Evolutionary conservation across 75 land plant genomes (phyloP), one percentile per base, ranked within the genome.

Genomic region (Chamaecyparis obtusa): DNA sequence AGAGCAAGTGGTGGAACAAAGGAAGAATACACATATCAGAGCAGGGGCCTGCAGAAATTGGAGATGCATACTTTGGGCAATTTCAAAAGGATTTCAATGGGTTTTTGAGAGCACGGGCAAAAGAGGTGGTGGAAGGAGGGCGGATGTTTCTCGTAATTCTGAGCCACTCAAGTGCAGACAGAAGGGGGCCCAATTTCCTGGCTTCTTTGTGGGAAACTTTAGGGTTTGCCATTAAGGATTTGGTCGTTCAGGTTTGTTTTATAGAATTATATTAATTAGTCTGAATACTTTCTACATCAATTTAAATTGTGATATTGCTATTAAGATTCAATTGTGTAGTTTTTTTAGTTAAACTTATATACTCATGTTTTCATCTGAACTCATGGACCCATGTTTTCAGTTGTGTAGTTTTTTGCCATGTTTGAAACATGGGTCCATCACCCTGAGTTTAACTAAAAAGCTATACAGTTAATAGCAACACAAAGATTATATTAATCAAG

Each of bases 111-210:
- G 75, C 92, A 87, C 71, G 95, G 56, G 90, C 92, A 9, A 55
- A 90, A n/a, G 95, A 93, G 67, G 4, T 93, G 17, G 78, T 88
- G 39, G 36, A 33, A 0, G 93, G 92, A 60, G 94, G 92, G 2
- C 43, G 88, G 33, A 92, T 94, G 92, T 88, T 92, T 77, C 78
- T 92, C 39, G 85, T 91, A 24, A 35, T 91, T 0, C 14, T 77
- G 14, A 92, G 95, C 21, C 89, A 94, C 79, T 85, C n/a, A 33
- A 82, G 86, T 67, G 86, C 56, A 14, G 85, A 86, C 64, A 86
- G 49, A n/a, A 48, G n/a, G 0, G 2, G 2, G 21, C 84, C 30
- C 33, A 13, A 33, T 21, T 1, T 9, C 5, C 30, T 27, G 1
- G 54, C 89, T 1, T 78, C 87, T 79, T 84, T 87, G 16, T 93